phyloP scores from a whole-genome alignment of 441 rosid species.

The Eruca vesicaria region DNA sequence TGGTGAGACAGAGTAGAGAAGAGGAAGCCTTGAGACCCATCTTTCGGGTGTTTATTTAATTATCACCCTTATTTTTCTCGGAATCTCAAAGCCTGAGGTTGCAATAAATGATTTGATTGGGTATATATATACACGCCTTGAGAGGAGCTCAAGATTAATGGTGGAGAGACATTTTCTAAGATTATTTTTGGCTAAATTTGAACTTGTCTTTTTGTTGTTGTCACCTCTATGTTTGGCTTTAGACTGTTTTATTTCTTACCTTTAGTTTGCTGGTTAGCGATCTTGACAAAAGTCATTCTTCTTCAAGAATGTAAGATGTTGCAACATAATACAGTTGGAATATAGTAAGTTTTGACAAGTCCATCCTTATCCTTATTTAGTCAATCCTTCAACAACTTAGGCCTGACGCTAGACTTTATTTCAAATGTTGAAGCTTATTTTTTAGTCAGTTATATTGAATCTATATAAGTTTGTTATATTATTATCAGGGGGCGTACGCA shows the following conservation, averaged over 20 bases:
- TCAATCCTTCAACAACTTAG: background rate
- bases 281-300: background rate
- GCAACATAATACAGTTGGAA: background rate
- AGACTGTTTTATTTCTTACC: background rate
- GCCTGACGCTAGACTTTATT: background rate
- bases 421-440: too few species aligned
- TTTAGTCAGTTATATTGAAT: too few species aligned
- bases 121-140: conserved; percentile 16
- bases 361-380: background rate
- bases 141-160: conserved; percentile 15
- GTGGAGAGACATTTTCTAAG: conserved; percentile 23
- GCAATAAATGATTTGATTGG: conserved; percentile 4
- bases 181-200: conserved; percentile 26
- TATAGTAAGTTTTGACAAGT: background rate
- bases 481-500: too few species aligned
- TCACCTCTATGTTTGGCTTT: conserved; percentile 26
- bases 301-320: background rate
- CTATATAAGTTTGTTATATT: too few species aligned
- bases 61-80: conserved; percentile 8
- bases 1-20: conserved; percentile 36
- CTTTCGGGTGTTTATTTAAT: background rate
- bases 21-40: conserved; percentile 56
- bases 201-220: conserved; percentile 1
- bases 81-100: conserved; percentile 22
- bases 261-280: background rate